phyloP scores from a whole-genome alignment of 352 stramenopile species.

The Blastocystis sp. region DNA sequence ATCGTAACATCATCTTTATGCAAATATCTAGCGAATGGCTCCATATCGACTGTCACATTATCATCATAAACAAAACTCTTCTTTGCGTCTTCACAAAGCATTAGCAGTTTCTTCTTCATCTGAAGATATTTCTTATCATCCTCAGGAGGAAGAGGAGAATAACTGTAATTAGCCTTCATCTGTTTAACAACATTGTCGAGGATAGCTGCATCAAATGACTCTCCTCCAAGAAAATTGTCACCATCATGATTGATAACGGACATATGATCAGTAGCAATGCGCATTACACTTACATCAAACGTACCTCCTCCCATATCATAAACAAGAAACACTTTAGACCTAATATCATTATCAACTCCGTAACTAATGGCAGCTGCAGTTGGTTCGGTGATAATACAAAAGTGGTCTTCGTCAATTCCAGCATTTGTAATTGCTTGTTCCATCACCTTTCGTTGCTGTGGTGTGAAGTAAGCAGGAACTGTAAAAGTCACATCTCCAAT shows the following conservation, averaged over 20 bases:
- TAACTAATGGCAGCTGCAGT: conserved; percentile 77
- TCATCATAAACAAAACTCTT: conserved; percentile 84
- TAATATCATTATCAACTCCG: conserved; percentile 66
- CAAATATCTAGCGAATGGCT: conserved; percentile 88
- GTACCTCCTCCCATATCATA: conserved; percentile 82
- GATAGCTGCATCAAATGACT: conserved; percentile 84
- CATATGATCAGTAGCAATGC: neutral
- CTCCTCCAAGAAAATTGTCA: conserved; percentile 94
- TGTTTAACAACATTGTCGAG: neutral
- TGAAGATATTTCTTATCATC: conserved; percentile 88
- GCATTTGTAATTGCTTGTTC: neutral
- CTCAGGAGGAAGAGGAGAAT: conserved; percentile 86
- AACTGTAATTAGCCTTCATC: conserved; percentile 88
- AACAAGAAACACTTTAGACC: conserved; percentile 71
- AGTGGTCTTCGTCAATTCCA: neutral
- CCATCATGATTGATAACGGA: conserved; percentile 83
- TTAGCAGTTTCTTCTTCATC: conserved; percentile 90
- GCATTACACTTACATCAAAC: conserved; percentile 77
- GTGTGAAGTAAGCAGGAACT: neutral
- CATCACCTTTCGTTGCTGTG: neutral
- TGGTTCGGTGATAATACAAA: conserved; percentile 14
- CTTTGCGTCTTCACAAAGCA: conserved; percentile 70
- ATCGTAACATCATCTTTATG: conserved; percentile 87
- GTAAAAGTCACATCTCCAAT: conserved; percentile 1
- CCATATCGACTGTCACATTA: conserved; percentile 86